Conservation (phyloP, 2,329 filamentous ascomycete species). For the Pseudogymnoascus pannorum region DNA sequence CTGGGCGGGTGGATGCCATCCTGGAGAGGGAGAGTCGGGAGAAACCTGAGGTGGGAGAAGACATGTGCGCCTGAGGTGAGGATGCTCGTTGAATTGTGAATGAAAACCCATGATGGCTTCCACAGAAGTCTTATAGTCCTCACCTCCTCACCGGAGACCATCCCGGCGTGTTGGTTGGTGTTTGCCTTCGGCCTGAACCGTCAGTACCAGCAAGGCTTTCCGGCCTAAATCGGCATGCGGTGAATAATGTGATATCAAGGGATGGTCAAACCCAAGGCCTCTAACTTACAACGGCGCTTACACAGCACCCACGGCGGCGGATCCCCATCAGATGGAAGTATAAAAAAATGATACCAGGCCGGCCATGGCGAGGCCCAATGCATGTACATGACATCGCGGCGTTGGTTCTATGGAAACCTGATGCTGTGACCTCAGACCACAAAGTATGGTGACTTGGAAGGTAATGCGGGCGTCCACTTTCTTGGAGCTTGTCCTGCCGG, state of each 20-base stretch:
- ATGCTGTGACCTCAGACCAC: not conserved
- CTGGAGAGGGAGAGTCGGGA: not conserved
- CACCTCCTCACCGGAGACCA: not conserved
- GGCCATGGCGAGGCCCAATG: not conserved
- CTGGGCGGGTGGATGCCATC: conserved; percentile 5
- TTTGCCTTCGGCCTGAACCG: not conserved
- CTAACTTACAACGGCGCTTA: not conserved
- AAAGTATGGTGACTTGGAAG: not conserved
- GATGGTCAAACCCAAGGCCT: not conserved
- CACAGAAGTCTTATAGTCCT: not conserved
- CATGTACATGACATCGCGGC: not conserved
- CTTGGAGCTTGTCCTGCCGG: not conserved
- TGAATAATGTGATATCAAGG: not conserved
- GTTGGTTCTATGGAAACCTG: not conserved
- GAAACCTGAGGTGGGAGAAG: conserved; percentile 5
- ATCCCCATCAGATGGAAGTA: not conserved
- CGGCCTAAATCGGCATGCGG: not conserved
- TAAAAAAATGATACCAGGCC: not conserved
- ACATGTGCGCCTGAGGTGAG: conserved; percentile 1
- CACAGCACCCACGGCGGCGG: not conserved
- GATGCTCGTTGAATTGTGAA: not conserved
- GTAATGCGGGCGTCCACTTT: not conserved
- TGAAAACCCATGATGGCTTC: not conserved
- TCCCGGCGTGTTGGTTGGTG: not conserved
- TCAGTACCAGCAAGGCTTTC: not conserved